These are phyloP conservation scores for Colletotrichum phormii DNA, from an alignment of 2,329 filamentous ascomycete genomes.

Conservation along the genomic window DNA sequence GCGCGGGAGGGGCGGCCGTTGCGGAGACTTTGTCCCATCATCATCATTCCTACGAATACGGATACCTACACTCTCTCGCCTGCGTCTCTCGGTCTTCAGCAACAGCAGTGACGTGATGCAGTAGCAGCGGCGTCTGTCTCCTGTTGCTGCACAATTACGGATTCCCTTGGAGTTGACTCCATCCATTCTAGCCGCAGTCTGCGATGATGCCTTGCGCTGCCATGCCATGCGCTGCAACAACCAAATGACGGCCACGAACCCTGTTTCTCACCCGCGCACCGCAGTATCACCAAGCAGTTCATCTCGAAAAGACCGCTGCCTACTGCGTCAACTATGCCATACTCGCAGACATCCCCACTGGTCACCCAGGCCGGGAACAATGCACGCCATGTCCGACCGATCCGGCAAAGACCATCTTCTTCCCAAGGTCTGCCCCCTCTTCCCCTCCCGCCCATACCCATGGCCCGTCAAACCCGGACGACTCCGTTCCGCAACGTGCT, in stretches of 20 bases:
- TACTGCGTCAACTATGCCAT: not conserved
- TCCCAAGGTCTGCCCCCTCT: not conserved
- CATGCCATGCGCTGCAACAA: not conserved
- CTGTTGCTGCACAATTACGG: not conserved
- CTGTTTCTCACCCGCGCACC: not conserved
- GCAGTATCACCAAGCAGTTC: not conserved
- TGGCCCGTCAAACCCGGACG: not conserved
- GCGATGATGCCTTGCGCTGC: not conserved
- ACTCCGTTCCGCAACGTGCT: conserved; percentile 24
- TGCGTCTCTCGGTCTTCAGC: not conserved
- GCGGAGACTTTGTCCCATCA: conserved; percentile 4
- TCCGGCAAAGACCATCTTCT: not conserved
- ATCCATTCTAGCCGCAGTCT: conserved; percentile 1
- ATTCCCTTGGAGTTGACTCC: not conserved
- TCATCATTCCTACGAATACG: not conserved
- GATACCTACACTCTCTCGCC: not conserved
- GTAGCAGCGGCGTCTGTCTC: not conserved
- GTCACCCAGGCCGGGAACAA: not conserved
- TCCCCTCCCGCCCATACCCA: not conserved
- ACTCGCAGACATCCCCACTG: not conserved
- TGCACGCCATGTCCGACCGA: not conserved
- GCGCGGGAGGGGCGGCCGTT: not conserved
- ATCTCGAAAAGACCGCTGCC: not conserved
- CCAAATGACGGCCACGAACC: not conserved
- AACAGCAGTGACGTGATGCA: not conserved